phyloP scores from a whole-genome alignment of 768 basidiomycete genomes.

The Xerocomellus amylosporus region DNA sequence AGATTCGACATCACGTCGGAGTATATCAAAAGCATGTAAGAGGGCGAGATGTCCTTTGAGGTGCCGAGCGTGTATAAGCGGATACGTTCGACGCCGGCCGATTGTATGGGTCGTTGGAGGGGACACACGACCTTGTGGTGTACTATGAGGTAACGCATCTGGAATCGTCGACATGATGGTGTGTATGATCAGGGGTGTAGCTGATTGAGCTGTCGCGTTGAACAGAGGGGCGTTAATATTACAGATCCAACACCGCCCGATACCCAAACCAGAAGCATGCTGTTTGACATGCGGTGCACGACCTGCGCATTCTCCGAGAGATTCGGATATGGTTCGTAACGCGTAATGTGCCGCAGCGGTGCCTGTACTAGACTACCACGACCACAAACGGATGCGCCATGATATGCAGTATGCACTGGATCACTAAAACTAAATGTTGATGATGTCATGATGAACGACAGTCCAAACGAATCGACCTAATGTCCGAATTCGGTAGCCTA shows the following conservation, averaged over 20 bases:
- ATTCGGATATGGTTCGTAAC: too few species aligned
- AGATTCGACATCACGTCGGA: constrained; percentile 20
- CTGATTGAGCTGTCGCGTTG: too few species aligned
- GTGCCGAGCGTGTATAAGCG: constrained; percentile 20
- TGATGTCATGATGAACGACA: too few species aligned
- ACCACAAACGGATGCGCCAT: too few species aligned
- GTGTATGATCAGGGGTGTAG: background rate
- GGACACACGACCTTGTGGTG: background rate
- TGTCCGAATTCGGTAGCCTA: too few species aligned
- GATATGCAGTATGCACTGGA: too few species aligned
- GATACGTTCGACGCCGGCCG: background rate
- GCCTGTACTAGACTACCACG: too few species aligned
- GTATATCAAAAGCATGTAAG: constrained; percentile 24
- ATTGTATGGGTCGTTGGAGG: background rate
- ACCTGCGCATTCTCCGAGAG: too few species aligned
- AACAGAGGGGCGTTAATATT: background rate
- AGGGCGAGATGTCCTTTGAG: constrained; percentile 29
- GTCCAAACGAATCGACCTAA: too few species aligned
- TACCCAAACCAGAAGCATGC: background rate
- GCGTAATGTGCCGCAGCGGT: too few species aligned
- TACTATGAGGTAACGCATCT: background rate
- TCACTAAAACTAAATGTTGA: too few species aligned
- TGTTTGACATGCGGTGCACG: background rate
- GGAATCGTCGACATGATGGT: background rate
- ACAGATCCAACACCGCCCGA: background rate